phyloP scores from a whole-genome alignment of 2,329 filamentous ascomycete species.

The Xylaria sp. region DNA sequence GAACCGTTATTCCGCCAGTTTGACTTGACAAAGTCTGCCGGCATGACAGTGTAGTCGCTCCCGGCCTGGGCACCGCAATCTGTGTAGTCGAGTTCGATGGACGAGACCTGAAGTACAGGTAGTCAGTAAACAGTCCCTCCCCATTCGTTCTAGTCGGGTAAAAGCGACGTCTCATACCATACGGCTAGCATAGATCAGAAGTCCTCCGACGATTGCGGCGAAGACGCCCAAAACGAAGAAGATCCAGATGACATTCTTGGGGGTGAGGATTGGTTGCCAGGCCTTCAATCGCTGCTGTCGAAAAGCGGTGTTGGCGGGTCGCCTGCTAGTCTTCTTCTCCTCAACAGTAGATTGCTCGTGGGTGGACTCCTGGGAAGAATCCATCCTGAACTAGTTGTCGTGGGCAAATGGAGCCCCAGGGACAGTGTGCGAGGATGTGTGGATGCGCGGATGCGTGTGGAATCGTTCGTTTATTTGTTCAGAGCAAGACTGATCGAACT shows the following conservation, averaged over 20 bases:
- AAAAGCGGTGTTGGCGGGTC: slow-evolving; percentile 96
- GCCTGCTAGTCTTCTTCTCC: slow-evolving; percentile 89
- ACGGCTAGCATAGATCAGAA: slow-evolving; percentile 85
- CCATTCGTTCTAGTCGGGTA: background rate
- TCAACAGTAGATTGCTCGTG: slow-evolving; percentile 42
- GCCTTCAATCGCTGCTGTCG: slow-evolving; percentile 96
- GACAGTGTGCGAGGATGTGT: background rate
- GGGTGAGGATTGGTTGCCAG: slow-evolving; percentile 98
- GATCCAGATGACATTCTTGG: slow-evolving; percentile 75
- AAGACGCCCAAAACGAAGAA: slow-evolving; percentile 83
- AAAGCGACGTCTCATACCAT: slow-evolving; percentile 62
- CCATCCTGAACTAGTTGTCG: slow-evolving; percentile 27
- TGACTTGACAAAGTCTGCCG: slow-evolving; percentile 66
- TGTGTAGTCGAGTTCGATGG: slow-evolving; percentile 91
- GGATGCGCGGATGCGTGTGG: background rate
- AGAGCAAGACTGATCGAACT: background rate
- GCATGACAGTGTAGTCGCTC: slow-evolving; percentile 58
- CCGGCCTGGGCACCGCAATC: slow-evolving; percentile 72
- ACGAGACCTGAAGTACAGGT: slow-evolving; percentile 74
- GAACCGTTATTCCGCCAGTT: slow-evolving; percentile 70
- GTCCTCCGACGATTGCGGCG: slow-evolving; percentile 90
- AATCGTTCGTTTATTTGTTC: slow-evolving; percentile 6
- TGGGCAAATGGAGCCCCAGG: background rate
- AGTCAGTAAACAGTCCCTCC: slow-evolving; percentile 19
- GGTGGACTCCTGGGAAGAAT: slow-evolving; percentile 29